phyloP scores from a whole-genome alignment of 495 filamentous ascomycete species.

The Cenococcum geophilum region DNA sequence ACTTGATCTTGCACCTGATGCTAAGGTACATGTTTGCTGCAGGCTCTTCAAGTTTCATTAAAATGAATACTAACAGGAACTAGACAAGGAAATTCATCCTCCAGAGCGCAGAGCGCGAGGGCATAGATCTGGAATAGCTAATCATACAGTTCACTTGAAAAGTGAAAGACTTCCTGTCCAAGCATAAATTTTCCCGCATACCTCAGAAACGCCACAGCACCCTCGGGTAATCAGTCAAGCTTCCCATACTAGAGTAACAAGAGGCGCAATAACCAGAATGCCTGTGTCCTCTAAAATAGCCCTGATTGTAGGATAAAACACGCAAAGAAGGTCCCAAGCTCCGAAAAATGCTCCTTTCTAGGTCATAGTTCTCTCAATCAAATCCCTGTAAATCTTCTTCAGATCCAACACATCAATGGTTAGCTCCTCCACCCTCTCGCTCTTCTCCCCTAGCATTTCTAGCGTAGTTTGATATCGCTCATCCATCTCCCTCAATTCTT shows the following conservation, averaged over 20 bases:
- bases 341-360: neutral
- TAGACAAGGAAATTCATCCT: constrained; percentile 73
- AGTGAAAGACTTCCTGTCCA: constrained; percentile 1
- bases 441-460: constrained; percentile 96
- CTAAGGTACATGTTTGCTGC: constrained; percentile 47
- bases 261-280: neutral
- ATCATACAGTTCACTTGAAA: constrained; percentile 9
- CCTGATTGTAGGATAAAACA: neutral
- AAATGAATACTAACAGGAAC: neutral
- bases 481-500: constrained; percentile 56
- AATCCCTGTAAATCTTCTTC: constrained; percentile 89
- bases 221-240: neutral
- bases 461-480: constrained; percentile 80
- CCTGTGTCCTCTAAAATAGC: neutral
- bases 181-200: neutral
- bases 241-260: neutral
- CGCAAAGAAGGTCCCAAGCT: neutral
- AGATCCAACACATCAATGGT: constrained; percentile 82
- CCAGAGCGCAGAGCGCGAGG: constrained; percentile 75
- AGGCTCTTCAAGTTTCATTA: neutral
- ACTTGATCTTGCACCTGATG: constrained; percentile 79
- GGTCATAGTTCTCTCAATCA: constrained; percentile 66
- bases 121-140: constrained; percentile 56
- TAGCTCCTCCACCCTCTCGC: constrained; percentile 86
- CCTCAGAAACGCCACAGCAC: neutral